These are phyloP conservation scores for Calocybe cyanea DNA, from an alignment of 768 basidiomycete species.

Conservation along the genomic window DNA sequence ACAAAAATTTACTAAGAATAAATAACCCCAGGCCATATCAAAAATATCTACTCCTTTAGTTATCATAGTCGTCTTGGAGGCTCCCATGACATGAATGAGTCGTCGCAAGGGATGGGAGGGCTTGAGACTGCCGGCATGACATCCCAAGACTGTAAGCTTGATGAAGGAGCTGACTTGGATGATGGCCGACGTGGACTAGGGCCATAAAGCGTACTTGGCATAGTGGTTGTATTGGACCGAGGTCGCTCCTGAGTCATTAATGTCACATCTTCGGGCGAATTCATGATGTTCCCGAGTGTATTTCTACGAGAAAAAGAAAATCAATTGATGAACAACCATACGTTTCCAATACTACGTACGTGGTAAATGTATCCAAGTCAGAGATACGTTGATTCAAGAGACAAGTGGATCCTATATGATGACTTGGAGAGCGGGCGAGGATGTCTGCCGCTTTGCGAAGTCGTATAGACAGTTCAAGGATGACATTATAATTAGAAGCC, in stretches of 20 bases:
- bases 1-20: neutral
- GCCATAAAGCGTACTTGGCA: slow-evolving; percentile 12
- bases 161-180: slow-evolving; percentile 8
- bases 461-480: slow-evolving; percentile 62
- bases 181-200: slow-evolving; percentile 11
- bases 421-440: slow-evolving; percentile 43
- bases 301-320: slow-evolving; percentile 27
- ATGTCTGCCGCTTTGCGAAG: slow-evolving; percentile 56
- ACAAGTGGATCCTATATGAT: slow-evolving; percentile 34
- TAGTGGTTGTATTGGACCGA: slow-evolving; percentile 9
- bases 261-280: slow-evolving; percentile 23
- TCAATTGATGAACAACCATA: too few relatives aligned
- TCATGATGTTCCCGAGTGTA: slow-evolving; percentile 35
- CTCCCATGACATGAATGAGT: slow-evolving; percentile 63
- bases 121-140: slow-evolving; percentile 20
- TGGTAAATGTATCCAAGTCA: slow-evolving; percentile 50
- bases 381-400: slow-evolving; percentile 40
- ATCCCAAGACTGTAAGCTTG: slow-evolving; percentile 28
- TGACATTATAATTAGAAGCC: slow-evolving; percentile 46
- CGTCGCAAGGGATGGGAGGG: slow-evolving; percentile 40
- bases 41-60: neutral
- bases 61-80: slow-evolving; percentile 29
- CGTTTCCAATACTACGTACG: slow-evolving; percentile 36
- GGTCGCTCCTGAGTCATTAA: slow-evolving; percentile 14
- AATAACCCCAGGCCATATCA: neutral